phyloP scores from a whole-genome alignment of 139 green algal species.

The Ettlia oleoabundans region DNA sequence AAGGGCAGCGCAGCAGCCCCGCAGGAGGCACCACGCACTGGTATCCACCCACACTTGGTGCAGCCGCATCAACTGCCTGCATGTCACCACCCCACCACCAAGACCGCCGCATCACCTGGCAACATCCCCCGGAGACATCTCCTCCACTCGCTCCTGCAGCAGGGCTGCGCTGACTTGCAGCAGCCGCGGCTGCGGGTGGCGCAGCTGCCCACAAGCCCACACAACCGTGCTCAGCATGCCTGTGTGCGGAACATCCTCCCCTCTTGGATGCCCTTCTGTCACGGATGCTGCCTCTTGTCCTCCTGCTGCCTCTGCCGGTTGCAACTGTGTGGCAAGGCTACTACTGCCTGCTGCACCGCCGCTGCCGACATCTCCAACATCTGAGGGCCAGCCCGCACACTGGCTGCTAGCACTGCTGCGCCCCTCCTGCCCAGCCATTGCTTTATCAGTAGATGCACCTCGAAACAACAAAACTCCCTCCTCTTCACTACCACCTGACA shows the following conservation, averaged over 20 bases:
- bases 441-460: background rate
- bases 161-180: background rate
- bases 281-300: background rate
- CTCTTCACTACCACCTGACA: no score
- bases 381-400: background rate
- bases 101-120: slow-evolving; percentile 22
- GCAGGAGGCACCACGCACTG: background rate
- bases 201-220: slow-evolving; percentile 26
- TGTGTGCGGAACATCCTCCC: background rate
- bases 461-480: background rate
- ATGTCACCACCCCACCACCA: no score
- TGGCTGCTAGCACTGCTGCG: background rate
- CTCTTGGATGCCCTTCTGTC: background rate
- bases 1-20: background rate
- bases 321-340: no score
- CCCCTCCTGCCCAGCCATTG: no score
- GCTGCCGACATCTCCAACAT: no score
- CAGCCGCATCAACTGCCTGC: no score
- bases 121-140: background rate
- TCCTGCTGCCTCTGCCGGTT: background rate
- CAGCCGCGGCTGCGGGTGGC: background rate
- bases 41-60: no score
- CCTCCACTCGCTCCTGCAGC: background rate
- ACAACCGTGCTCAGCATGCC: slow-evolving; percentile 15
- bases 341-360: background rate